These are phyloP conservation scores for Gaultheria prostrata DNA, from an alignment of 148 eudicot species.

Conservation along the genomic window DNA sequence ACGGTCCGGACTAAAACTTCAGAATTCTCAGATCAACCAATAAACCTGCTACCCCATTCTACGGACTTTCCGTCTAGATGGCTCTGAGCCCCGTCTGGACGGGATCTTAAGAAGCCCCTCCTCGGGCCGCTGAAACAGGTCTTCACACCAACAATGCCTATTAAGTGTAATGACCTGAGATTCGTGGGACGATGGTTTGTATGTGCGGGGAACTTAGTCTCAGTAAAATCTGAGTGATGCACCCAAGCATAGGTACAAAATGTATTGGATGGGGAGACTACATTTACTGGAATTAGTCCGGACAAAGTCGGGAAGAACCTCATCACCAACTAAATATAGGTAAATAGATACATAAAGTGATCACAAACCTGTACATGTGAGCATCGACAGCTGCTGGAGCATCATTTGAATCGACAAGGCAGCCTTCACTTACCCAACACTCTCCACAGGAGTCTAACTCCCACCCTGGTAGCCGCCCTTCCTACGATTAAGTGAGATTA, in stretches of 20 bases:
- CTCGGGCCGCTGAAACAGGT: too few relatives aligned
- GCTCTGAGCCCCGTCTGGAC: too few relatives aligned
- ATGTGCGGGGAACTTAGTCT: not conserved
- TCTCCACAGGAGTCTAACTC: constrained; percentile 91
- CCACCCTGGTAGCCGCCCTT: constrained; percentile 74
- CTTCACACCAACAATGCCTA: too few relatives aligned
- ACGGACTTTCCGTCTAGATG: too few relatives aligned
- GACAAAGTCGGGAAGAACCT: not conserved
- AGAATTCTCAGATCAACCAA: too few relatives aligned
- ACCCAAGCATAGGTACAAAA: not conserved
- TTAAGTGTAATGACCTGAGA: not conserved
- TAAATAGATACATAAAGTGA: not conserved
- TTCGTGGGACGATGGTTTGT: not conserved
- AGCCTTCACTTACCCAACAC: constrained; percentile 92
- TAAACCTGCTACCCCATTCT: too few relatives aligned
- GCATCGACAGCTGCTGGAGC: constrained; percentile 78
- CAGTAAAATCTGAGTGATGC: not conserved
- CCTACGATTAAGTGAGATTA: constrained; percentile 26
- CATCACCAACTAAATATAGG: not conserved
- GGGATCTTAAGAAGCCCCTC: too few relatives aligned
- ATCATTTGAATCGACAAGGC: constrained; percentile 85
- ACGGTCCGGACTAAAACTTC: too few relatives aligned
- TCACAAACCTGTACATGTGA: constrained; percentile 79
- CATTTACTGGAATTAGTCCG: not conserved
- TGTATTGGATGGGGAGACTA: not conserved